Evolutionary conservation across 352 stramenopile genomes (phyloP), one percentile per base, ranked within the genome.

Genomic region (Phytopythium kandeliae): DNA sequence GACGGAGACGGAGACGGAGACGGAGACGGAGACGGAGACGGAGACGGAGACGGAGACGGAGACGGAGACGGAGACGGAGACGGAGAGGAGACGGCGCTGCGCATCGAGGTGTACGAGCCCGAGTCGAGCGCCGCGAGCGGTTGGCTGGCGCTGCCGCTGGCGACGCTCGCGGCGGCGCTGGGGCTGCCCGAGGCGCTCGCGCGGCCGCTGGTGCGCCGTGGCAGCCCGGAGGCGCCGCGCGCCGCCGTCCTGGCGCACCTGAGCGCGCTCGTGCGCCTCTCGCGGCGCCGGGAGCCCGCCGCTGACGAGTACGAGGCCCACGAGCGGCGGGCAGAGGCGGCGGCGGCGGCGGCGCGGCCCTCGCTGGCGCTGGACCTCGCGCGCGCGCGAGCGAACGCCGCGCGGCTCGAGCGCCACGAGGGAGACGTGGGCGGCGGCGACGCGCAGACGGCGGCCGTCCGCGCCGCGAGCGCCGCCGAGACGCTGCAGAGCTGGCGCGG

Each of bases 211-310:
- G 2, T 44, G 15, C 2, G 25, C 1, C n/a, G n/a, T n/a, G 3
- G 6, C 17, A 33, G 37, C 36, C 33, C 33, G 25, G 31, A 13
- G 2, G 5, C 15, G 12, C 10, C 43, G 15, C 47, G 47, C 15
- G 15, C 53, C 21, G 52, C 48, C 17, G 31, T 75, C 22, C 71
- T 74, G 63, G 59, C 40, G 16, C 71, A 79, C 55, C 58, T 82
- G 28, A 68, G 61, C 49, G 72, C 69, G 15, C 65, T 82, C 31
- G 38, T 82, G 22, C 68, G 58, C 10, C 43, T 78, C 7, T 44
- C 47, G 12, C 31, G 25, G 33, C 21, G 10, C 9, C 3, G 6
- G 2, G 5, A 13, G 22, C 17, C 36, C 25, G 46, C 69, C 9
- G 62, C 54, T 8, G 16, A 31, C 30, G 19, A 31, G 28, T 28